Evolutionary conservation across 805 yeast species (phyloP), one percentile per base, ranked within the genome.

Genomic region (Suhomyces sp.): DNA sequence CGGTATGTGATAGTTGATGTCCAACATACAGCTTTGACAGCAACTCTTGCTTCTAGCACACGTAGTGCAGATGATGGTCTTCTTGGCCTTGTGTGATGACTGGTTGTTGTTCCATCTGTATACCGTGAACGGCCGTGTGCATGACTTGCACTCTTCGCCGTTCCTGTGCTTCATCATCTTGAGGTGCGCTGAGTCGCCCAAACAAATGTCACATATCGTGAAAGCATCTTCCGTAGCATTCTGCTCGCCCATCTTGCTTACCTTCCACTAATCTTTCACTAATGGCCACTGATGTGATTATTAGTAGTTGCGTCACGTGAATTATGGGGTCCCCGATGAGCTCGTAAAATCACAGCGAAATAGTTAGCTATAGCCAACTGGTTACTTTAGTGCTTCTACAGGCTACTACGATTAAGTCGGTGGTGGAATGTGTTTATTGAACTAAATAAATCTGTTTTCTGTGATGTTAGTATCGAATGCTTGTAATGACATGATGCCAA

Each of bases 21-120:
- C 98, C 31, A 87, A 66, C 82, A 90, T 80, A 66, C 99, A 93
- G 21, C 84, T 72, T 66, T 94, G 98, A 64, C 99, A 93, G 60
- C 96, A 86, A 68, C 89, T 86, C 53, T 86, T 79, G 43, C 85
- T 82, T 41, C 84, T 73, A 0, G 97, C 84, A 72, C 99, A 93
- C 0, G 92, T 83, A 33, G 72, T 64, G 69, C 99, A 93, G 17
- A 93, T 81, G 1, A 82, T 67, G 2, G 97, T 90, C 58, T 80
- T 83, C 52, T 79, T 77, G 54, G 82, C 70, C 45, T 72, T 69
- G 17, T 73, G 75, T 5, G 72, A 75, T 43, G 66, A 72, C 51
- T 67, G 69, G 40, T 68, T 70, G 15, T 80, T 78, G 52, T 78
- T 76, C 97, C 97, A 89, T 51, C 86, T 79, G 64, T 81, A 93